Conservation (phyloP, 2,329 filamentous ascomycete species). For the Xylariaceae sp. region DNA sequence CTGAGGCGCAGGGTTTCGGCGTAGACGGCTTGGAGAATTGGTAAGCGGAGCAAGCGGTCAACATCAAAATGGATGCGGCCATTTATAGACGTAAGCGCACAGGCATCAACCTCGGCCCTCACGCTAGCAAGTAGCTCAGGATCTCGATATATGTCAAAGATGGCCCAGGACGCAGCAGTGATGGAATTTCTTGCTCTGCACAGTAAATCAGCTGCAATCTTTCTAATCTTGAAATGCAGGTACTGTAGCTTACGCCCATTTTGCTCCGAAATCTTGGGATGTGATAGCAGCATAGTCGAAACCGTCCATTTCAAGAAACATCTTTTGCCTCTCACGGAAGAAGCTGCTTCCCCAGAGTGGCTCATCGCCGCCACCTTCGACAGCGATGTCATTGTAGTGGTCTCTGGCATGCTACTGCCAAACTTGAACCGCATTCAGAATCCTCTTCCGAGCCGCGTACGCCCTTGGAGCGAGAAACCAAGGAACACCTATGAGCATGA, state of each 20-base stretch:
- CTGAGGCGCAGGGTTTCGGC: conserved; percentile 39
- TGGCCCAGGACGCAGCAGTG: conserved; percentile 31
- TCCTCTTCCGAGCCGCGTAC: conserved; percentile 32
- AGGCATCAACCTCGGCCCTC: conserved; percentile 18
- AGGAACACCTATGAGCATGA: conserved; percentile 26
- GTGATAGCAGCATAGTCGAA: conserved; percentile 35
- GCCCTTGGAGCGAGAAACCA: conserved; percentile 36
- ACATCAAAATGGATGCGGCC: conserved; percentile 30
- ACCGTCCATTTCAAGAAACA: conserved; percentile 37
- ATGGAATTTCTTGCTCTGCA: conserved; percentile 33
- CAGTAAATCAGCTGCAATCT: conserved; percentile 15
- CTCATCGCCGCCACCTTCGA: conserved; percentile 32
- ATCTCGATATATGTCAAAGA: conserved; percentile 36
- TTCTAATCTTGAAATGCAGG: not conserved
- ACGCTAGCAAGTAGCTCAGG: conserved; percentile 31
- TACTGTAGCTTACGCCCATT: conserved; percentile 35
- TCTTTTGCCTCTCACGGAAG: conserved; percentile 34
- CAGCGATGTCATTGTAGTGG: conserved; percentile 24
- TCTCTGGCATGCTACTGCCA: conserved; percentile 37
- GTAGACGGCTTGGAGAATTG: conserved; percentile 37
- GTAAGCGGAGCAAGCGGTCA: conserved; percentile 32
- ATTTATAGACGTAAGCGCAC: conserved; percentile 21
- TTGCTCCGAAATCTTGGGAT: conserved; percentile 36
- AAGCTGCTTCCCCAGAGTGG: conserved; percentile 37
- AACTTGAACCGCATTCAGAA: conserved; percentile 29